Conservation (phyloP, 805 yeast species). For the Lachancea sp. region DNA sequence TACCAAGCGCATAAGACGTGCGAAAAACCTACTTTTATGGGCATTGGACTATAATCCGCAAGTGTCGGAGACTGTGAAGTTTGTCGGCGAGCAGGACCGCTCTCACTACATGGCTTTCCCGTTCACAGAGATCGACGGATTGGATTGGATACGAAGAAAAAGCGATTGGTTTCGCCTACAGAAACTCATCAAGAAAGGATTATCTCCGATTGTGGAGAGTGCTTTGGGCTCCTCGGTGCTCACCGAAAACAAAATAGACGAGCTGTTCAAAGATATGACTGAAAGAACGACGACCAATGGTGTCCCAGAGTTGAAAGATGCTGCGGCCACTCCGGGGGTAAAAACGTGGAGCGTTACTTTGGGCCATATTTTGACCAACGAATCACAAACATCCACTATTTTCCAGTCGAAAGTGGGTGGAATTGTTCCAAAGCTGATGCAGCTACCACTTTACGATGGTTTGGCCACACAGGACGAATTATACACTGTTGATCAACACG, state of each 20-base stretch:
- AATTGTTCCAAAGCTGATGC: constrained; percentile 17
- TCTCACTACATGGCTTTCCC: constrained; percentile 19
- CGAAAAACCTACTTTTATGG: constrained; percentile 24
- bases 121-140: constrained; percentile 20
- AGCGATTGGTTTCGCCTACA: constrained; percentile 25
- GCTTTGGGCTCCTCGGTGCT: neutral
- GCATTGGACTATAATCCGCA: constrained; percentile 20
- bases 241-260: constrained; percentile 14
- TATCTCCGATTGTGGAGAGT: neutral
- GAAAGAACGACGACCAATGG: constrained; percentile 2
- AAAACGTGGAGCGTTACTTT: constrained; percentile 22
- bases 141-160: constrained; percentile 24
- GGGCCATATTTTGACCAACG: constrained; percentile 19
- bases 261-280: constrained; percentile 9
- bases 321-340: neutral
- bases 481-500: constrained; percentile 25
- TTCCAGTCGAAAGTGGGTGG: constrained; percentile 26
- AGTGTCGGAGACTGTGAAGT: constrained; percentile 9
- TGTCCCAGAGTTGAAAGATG: constrained; percentile 5
- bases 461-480: constrained; percentile 9
- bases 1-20: constrained; percentile 20
- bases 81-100: constrained; percentile 6
- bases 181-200: constrained; percentile 8
- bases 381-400: constrained; percentile 1
- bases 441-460: constrained; percentile 19